These are phyloP conservation scores for Trichomonascaceae sp. DNA, from an alignment of 1,139 yeast species.

Conservation along the genomic window DNA sequence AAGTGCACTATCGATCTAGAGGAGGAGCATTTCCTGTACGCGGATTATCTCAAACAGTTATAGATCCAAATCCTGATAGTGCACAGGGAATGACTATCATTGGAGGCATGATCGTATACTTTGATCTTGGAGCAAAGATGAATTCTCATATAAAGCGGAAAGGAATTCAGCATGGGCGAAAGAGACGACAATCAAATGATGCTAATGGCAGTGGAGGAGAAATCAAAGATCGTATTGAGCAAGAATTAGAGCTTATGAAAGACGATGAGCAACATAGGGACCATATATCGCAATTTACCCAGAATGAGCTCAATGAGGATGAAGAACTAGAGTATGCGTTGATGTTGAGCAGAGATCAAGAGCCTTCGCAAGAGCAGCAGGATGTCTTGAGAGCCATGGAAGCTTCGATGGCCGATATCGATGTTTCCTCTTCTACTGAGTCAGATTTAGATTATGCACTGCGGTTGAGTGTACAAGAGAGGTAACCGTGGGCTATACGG, in stretches of 20 bases:
- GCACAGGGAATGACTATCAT: constrained; percentile 51
- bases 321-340: constrained; percentile 40
- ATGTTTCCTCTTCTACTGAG: constrained; percentile 2
- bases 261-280: constrained; percentile 34
- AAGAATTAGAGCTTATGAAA: constrained; percentile 27
- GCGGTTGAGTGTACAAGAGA: constrained; percentile 15
- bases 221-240: constrained; percentile 12
- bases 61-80: constrained; percentile 40
- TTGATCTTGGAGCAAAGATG: constrained; percentile 49
- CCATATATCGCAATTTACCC: constrained; percentile 26
- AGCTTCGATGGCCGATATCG: constrained; percentile 13
- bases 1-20: constrained; percentile 5
- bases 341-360: constrained; percentile 24
- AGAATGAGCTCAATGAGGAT: constrained; percentile 38
- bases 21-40: constrained; percentile 3
- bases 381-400: constrained; percentile 15
- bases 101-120: constrained; percentile 48
- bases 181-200: constrained; percentile 9
- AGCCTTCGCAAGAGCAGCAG: constrained; percentile 17
- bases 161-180: constrained; percentile 23
- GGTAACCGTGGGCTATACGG: not conserved
- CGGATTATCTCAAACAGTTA: constrained; percentile 7
- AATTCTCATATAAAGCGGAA: constrained; percentile 26
- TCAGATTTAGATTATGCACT: constrained; percentile 17
- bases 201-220: not conserved